phyloP scores from a whole-genome alignment of 495 filamentous ascomycete genomes.

The Podospora australis region DNA sequence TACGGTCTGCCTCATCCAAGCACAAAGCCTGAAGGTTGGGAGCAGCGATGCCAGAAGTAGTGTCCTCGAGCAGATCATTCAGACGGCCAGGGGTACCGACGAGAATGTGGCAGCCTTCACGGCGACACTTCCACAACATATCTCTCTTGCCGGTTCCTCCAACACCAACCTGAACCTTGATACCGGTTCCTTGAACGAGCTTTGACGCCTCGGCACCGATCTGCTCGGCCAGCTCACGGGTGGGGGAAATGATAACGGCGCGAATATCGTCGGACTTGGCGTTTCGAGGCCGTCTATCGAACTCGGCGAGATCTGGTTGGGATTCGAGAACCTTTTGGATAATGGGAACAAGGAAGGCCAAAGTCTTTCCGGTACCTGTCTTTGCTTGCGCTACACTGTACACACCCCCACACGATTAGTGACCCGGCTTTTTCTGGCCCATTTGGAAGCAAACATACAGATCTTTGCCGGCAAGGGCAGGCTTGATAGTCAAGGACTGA shows the following conservation, averaged over 20 bases:
- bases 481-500: slow-evolving; percentile 74
- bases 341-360: slow-evolving; percentile 74
- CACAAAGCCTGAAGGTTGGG: slow-evolving; percentile 74
- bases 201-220: slow-evolving; percentile 78
- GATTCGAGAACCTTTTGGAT: slow-evolving; percentile 63
- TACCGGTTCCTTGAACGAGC: slow-evolving; percentile 56
- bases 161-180: slow-evolving; percentile 80
- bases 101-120: slow-evolving; percentile 78
- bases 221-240: slow-evolving; percentile 90
- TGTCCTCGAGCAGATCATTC: slow-evolving; percentile 74
- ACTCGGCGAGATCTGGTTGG: slow-evolving; percentile 44
- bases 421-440: slow-evolving; percentile 10
- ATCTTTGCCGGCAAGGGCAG: slow-evolving; percentile 71
- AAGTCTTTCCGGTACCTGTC: slow-evolving; percentile 83
- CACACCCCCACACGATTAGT: not conserved
- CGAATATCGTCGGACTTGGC: slow-evolving; percentile 63
- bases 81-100: slow-evolving; percentile 88
- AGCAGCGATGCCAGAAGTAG: slow-evolving; percentile 54
- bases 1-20: slow-evolving; percentile 88
- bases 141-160: slow-evolving; percentile 72
- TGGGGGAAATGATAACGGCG: slow-evolving; percentile 87
- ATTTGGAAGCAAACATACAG: slow-evolving; percentile 52
- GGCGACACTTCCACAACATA: slow-evolving; percentile 56
- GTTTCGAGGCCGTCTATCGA: slow-evolving; percentile 10
- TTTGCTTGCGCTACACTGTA: slow-evolving; percentile 78